These are phyloP conservation scores for Coemansia sp. DNA, from an alignment of 371 early-diverging fungal species.

Conservation along the genomic window DNA sequence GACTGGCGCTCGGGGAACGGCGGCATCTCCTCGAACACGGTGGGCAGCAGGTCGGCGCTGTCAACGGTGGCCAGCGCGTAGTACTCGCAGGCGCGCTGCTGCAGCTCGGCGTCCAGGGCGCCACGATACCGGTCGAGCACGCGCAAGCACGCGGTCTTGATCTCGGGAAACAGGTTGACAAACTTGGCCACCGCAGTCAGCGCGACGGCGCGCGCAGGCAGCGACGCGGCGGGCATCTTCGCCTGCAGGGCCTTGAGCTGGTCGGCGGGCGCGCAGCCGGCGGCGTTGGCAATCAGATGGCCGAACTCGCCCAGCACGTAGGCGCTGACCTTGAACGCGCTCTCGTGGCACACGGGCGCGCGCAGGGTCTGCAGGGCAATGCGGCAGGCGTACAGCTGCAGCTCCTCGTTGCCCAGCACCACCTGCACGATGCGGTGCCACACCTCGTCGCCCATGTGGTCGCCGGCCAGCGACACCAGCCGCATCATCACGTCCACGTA, in stretches of 20 bases:
- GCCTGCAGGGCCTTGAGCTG: constrained; percentile 91
- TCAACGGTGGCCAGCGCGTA: constrained; percentile 79
- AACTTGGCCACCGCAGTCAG: constrained; percentile 94
- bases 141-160: constrained; percentile 79
- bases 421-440: constrained; percentile 98
- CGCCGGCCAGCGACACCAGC: constrained; percentile 92
- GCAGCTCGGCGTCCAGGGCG: constrained; percentile 91
- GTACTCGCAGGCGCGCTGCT: constrained; percentile 96
- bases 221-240: constrained; percentile 79
- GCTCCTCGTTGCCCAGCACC: constrained; percentile 86
- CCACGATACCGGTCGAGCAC: constrained; percentile 84
- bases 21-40: constrained; percentile 96
- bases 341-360: constrained; percentile 90
- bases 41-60: constrained; percentile 83
- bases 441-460: constrained; percentile 93
- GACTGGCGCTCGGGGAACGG: constrained; percentile 94
- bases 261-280: constrained; percentile 70
- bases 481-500: constrained; percentile 96
- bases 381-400: constrained; percentile 90
- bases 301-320: constrained; percentile 97
- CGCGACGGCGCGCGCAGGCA: constrained; percentile 78
- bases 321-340: constrained; percentile 89
- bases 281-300: constrained; percentile 85
- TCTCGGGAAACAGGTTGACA: constrained; percentile 94
- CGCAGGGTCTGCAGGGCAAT: constrained; percentile 78